Evolutionary conservation across 2,329 filamentous ascomycete genomes (phyloP).

Genomic region (Rhinocladiella mackenziei): DNA sequence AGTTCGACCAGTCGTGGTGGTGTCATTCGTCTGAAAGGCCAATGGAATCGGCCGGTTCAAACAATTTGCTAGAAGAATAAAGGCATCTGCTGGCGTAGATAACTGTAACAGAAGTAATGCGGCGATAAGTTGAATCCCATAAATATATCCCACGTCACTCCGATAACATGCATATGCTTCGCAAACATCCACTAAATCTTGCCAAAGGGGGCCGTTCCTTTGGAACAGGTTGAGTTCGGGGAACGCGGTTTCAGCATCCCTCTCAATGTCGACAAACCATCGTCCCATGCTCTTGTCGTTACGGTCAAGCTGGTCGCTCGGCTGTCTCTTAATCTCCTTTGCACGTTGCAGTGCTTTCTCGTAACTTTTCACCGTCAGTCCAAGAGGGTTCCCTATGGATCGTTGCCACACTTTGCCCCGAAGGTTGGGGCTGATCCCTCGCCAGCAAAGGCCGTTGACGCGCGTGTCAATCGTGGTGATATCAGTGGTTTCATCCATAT

Average conservation of each 20-base stretch:
- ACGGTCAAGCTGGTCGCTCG: constrained; percentile 37
- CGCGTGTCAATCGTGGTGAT: constrained; percentile 51
- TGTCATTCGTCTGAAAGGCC: constrained; percentile 58
- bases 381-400: constrained; percentile 59
- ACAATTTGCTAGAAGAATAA: constrained; percentile 57
- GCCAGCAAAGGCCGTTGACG: constrained; percentile 62
- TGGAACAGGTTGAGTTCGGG: constrained; percentile 58
- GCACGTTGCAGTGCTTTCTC: constrained; percentile 55
- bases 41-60: constrained; percentile 59
- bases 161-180: constrained; percentile 62
- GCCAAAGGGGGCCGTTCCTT: constrained; percentile 51
- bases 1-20: constrained; percentile 52
- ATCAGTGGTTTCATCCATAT: constrained; percentile 59
- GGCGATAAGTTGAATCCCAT: constrained; percentile 57
- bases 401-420: constrained; percentile 57
- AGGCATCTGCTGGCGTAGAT: constrained; percentile 50
- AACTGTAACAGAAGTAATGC: constrained; percentile 57
- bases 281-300: constrained; percentile 45
- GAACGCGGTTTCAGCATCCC: constrained; percentile 53
- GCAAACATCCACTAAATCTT: constrained; percentile 55
- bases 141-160: constrained; percentile 58
- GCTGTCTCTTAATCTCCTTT: constrained; percentile 44
- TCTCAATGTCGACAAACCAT: constrained; percentile 52
- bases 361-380: constrained; percentile 53
- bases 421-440: constrained; percentile 55